These are phyloP conservation scores for Chrysoporthe deuterocubensis DNA, from an alignment of 2,329 filamentous ascomycete species.

Conservation along the genomic window DNA sequence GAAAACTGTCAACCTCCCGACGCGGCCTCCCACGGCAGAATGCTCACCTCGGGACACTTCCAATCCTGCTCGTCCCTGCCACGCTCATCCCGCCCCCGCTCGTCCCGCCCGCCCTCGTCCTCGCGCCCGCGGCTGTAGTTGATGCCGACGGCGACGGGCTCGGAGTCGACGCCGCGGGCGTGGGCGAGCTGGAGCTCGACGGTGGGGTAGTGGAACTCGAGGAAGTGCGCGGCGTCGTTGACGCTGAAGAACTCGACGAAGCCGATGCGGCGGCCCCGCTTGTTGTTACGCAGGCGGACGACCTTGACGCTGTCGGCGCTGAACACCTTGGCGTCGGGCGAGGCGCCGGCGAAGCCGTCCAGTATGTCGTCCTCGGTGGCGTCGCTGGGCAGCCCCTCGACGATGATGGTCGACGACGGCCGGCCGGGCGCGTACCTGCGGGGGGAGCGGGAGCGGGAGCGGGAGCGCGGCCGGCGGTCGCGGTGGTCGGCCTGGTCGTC, in stretches of 20 bases:
- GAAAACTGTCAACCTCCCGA: not conserved
- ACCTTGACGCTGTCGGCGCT: constrained; percentile 28
- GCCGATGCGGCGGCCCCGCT: constrained; percentile 39
- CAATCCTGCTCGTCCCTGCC: constrained; percentile 41
- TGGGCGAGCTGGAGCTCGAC: constrained; percentile 41
- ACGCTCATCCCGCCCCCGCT: constrained; percentile 16
- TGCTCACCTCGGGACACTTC: constrained; percentile 44
- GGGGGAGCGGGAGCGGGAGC: constrained; percentile 25
- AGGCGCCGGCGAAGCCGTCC: constrained; percentile 30
- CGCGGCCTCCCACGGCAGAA: not conserved
- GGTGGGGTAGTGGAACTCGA: constrained; percentile 43
- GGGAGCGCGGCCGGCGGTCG: constrained; percentile 4
- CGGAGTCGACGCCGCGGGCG: constrained; percentile 36
- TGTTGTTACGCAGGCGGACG: constrained; percentile 30
- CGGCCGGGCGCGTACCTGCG: constrained; percentile 21
- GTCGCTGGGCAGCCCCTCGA: constrained; percentile 56
- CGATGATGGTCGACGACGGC: constrained; percentile 46
- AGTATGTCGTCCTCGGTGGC: constrained; percentile 51
- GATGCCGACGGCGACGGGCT: constrained; percentile 38
- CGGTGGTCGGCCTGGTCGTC: constrained; percentile 23
- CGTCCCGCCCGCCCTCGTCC: constrained; percentile 31
- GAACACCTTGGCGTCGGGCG: constrained; percentile 27
- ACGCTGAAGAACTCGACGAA: constrained; percentile 47
- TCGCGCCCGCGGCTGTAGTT: constrained; percentile 43
- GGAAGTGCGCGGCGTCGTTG: constrained; percentile 44